phyloP scores from a whole-genome alignment of 1,284 basidiomycete species.

The Ustilago loliicola region DNA sequence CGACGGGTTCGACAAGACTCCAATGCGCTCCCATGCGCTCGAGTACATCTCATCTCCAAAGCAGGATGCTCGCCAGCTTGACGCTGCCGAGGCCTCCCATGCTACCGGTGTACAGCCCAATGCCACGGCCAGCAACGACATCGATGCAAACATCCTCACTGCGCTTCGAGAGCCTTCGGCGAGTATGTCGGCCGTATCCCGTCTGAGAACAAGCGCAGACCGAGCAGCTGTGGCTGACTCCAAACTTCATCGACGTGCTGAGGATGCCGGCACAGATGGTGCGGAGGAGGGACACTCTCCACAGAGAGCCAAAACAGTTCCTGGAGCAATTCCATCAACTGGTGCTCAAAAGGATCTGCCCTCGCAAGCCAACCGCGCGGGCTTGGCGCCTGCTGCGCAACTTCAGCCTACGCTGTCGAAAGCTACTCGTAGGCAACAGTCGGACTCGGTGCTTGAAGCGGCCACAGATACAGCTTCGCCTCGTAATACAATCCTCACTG shows the following conservation, averaged over 20 bases:
- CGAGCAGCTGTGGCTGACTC: not conserved
- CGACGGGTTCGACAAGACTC: slow-evolving; percentile 2
- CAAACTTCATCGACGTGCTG: not conserved
- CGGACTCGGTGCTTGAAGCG: slow-evolving; percentile 23
- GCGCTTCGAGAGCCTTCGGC: slow-evolving; percentile 36
- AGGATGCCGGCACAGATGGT: slow-evolving; percentile 7
- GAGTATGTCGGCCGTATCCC: slow-evolving; percentile 46
- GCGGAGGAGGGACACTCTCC: slow-evolving; percentile 23
- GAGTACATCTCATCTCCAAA: slow-evolving; percentile 18
- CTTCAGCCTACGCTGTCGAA: slow-evolving; percentile 3
- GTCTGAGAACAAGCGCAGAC: slow-evolving; percentile 12
- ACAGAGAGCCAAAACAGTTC: slow-evolving; percentile 36
- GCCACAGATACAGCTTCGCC: not conserved
- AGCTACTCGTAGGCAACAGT: slow-evolving; percentile 14
- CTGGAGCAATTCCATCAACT: slow-evolving; percentile 33
- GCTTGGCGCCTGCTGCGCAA: slow-evolving; percentile 14
- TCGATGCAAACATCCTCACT: slow-evolving; percentile 33
- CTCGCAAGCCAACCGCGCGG: slow-evolving; percentile 12
- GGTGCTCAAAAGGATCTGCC: slow-evolving; percentile 18
- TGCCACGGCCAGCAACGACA: slow-evolving; percentile 10
- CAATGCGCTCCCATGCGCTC: slow-evolving; percentile 19
- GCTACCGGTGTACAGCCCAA: not conserved
- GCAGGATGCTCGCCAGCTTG: not conserved
- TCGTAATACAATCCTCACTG: slow-evolving; percentile 16
- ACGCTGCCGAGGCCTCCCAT: not conserved